These are phyloP conservation scores for Candida golubevii DNA, from an alignment of 805 yeast genomes.

Conservation along the genomic window DNA sequence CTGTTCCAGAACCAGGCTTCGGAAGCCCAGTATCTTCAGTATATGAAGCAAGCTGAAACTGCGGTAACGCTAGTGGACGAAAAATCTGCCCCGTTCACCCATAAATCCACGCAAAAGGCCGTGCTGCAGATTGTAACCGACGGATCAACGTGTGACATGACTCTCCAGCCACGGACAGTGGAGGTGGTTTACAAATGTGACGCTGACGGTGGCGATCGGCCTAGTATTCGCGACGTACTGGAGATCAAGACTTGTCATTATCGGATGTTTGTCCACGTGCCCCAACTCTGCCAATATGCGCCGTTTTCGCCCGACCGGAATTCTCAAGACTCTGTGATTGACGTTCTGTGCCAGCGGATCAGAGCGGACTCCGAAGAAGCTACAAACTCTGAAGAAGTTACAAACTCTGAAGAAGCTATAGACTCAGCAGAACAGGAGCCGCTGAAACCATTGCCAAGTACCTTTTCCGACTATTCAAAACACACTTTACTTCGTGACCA, in stretches of 20 bases:
- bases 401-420: background rate
- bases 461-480: constrained; percentile 3
- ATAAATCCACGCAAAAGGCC: constrained; percentile 23
- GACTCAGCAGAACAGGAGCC: background rate
- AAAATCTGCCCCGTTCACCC: constrained; percentile 14
- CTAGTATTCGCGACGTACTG: constrained; percentile 35
- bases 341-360: constrained; percentile 26
- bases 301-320: constrained; percentile 27
- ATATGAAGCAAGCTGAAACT: constrained; percentile 23
- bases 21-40: constrained; percentile 8
- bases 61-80: constrained; percentile 18
- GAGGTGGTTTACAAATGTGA: constrained; percentile 59
- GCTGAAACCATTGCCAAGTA: no score
- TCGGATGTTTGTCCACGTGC: constrained; percentile 46
- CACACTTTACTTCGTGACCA: constrained; percentile 8
- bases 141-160: constrained; percentile 61
- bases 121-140: constrained; percentile 33
- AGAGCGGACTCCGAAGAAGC: background rate
- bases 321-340: constrained; percentile 22
- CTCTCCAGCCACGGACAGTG: constrained; percentile 46
- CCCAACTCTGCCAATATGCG: constrained; percentile 43
- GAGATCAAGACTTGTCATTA: constrained; percentile 60
- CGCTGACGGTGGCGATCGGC: constrained; percentile 17
- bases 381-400: background rate
- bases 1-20: constrained; percentile 20